These are phyloP conservation scores for Sedum album DNA, from an alignment of 164 flowering plant species.

Conservation along the genomic window DNA sequence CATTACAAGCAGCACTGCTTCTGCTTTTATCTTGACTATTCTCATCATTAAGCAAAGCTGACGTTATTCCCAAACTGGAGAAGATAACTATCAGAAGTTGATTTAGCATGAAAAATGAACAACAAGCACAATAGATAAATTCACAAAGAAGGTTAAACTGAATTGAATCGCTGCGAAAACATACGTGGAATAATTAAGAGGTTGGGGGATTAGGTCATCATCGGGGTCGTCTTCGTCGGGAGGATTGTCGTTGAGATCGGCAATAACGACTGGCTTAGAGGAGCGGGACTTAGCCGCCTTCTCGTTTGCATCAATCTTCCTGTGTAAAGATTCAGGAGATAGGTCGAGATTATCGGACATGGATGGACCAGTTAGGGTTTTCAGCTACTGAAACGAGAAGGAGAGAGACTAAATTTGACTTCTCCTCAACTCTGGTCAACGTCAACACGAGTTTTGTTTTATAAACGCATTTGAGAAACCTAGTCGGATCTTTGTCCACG, in stretches of 20 bases:
- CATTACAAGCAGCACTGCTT: conserved; percentile 19
- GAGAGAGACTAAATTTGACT: too few relatives aligned
- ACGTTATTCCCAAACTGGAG: neutral
- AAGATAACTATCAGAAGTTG: neutral
- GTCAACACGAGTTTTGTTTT: too few relatives aligned
- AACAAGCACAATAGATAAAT: neutral
- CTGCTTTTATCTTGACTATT: conserved; percentile 29
- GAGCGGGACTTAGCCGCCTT: conserved; percentile 9
- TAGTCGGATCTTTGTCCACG: too few relatives aligned
- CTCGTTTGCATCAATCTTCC: too few relatives aligned
- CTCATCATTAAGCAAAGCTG: conserved; percentile 38
- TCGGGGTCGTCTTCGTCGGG: conserved; percentile 34
- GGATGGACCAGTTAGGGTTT: too few relatives aligned
- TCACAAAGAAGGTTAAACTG: too few relatives aligned
- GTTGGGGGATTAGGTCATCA: conserved; percentile 17
- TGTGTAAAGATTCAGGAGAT: too few relatives aligned
- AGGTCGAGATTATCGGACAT: too few relatives aligned
- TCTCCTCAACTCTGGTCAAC: too few relatives aligned
- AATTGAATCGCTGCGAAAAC: too few relatives aligned
- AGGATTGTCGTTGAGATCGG: conserved; percentile 72
- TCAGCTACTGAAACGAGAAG: too few relatives aligned
- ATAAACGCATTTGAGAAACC: too few relatives aligned
- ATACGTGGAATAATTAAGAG: conserved; percentile 16
- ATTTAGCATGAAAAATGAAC: neutral
- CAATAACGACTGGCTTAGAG: conserved; percentile 40